Percentiles rank a stretch among this genome's conserved stretches.
These are phyloP conservation scores for Colletotrichum euphorbiae DNA, from an alignment of 2,329 filamentous ascomycete genomes.

Conservation along the genomic window DNA sequence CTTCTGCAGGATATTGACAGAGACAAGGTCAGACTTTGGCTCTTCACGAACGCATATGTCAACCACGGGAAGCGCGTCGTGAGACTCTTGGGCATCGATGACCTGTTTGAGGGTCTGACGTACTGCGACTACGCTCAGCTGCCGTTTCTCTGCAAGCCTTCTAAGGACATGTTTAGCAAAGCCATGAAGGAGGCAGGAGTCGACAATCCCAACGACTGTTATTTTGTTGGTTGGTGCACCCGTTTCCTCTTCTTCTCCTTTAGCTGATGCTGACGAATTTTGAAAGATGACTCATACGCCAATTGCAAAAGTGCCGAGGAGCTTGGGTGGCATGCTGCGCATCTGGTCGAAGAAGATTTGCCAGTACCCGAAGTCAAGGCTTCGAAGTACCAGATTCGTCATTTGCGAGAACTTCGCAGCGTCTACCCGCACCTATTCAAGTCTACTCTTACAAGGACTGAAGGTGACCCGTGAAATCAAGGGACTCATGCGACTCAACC, in stretches of 20 bases:
- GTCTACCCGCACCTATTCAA: slow-evolving; percentile 91
- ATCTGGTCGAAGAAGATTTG: slow-evolving; percentile 84
- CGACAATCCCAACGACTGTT: slow-evolving; percentile 77
- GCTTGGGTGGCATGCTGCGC: slow-evolving; percentile 86
- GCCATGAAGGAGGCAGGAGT: slow-evolving; percentile 88
- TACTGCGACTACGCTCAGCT: slow-evolving; percentile 87
- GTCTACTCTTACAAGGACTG: slow-evolving; percentile 43
- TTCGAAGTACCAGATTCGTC: slow-evolving; percentile 79
- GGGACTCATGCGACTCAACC: too few relatives aligned
- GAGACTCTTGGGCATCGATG: slow-evolving; percentile 83
- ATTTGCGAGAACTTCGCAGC: slow-evolving; percentile 78
- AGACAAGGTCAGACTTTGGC: slow-evolving; percentile 88
- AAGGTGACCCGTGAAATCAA: neutral
- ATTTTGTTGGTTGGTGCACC: slow-evolving; percentile 79
- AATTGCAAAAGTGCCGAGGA: slow-evolving; percentile 84
- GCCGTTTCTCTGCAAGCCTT: slow-evolving; percentile 88
- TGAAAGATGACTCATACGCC: slow-evolving; percentile 82
- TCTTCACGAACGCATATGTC: slow-evolving; percentile 96
- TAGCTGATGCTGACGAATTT: slow-evolving; percentile 17
- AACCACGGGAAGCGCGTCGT: slow-evolving; percentile 89
- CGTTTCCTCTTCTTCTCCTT: neutral
- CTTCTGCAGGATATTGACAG: slow-evolving; percentile 86
- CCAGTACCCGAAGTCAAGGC: slow-evolving; percentile 72
- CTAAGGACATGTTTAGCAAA: slow-evolving; percentile 84
- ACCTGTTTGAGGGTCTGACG: slow-evolving; percentile 93